Conservation (phyloP, 768 basidiomycete species). For the Mrakia frigida region DNA sequence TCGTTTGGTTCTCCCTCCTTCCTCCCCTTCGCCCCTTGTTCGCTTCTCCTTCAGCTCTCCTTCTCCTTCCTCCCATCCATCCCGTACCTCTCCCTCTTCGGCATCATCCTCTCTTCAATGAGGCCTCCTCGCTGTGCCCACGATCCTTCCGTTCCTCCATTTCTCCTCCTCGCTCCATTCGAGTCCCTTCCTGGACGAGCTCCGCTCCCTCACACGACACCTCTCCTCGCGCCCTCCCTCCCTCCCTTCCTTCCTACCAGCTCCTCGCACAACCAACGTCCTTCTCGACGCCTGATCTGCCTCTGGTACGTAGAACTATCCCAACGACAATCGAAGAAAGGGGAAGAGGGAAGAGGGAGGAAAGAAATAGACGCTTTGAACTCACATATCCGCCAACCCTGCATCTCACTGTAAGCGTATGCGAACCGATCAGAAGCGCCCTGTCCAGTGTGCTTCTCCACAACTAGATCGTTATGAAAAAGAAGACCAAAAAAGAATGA, state of each 20-base stretch:
- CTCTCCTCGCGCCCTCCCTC: neutral
- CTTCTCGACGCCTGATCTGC: neutral
- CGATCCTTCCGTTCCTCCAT: neutral
- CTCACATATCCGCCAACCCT: conserved; percentile 98
- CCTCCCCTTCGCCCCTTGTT: neutral
- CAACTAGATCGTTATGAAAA: conserved; percentile 51
- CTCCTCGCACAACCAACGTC: no score
- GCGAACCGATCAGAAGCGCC: conserved; percentile 50
- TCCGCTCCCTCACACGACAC: conserved; percentile 8
- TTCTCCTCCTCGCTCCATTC: neutral
- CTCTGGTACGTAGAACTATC: neutral
- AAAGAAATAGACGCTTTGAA: conserved; percentile 41
- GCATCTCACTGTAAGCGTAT: conserved; percentile 91
- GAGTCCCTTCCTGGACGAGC: neutral
- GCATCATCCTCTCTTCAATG: neutral
- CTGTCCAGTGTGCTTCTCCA: conserved; percentile 69
- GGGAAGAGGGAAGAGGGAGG: neutral
- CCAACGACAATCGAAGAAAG: neutral
- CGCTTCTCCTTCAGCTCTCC: no score
- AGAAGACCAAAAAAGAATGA: neutral
- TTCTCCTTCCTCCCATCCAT: neutral
- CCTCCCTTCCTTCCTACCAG: neutral
- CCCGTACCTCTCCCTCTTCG: neutral
- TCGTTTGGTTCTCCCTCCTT: neutral
- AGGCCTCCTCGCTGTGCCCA: neutral